Evolutionary conservation across 1,139 yeast genomes (phyloP).

Genomic region (Hemisphaericaspora xylofermentans): DNA sequence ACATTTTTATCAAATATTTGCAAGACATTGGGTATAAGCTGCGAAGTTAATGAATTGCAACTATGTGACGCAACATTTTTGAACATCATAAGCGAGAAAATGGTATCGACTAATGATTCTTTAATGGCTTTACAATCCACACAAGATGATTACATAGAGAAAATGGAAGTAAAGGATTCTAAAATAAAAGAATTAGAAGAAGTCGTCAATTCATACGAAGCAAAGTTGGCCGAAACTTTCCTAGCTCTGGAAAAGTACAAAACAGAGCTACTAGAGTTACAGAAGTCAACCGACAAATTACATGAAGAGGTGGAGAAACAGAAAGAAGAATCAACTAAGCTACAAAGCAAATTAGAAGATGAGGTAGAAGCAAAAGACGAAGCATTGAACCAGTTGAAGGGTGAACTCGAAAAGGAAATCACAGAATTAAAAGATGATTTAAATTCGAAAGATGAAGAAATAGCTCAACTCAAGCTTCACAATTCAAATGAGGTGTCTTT

Average conservation of each 20-base stretch:
- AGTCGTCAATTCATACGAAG: not conserved
- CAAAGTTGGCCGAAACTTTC: no score
- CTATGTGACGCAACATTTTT: not conserved
- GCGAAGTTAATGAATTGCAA: constrained; percentile 3
- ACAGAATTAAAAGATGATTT: no score
- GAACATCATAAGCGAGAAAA: not conserved
- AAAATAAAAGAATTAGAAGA: not conserved
- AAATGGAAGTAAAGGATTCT: not conserved
- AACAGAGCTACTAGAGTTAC: not conserved
- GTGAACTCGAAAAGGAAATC: no score
- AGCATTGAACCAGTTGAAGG: not conserved
- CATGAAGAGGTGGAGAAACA: not conserved
- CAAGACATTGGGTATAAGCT: not conserved
- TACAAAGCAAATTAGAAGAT: not conserved
- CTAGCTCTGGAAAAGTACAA: no score
- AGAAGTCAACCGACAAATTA: not conserved
- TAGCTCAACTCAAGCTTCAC: no score
- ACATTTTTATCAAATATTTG: not conserved
- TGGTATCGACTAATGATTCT: not conserved
- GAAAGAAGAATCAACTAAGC: not conserved
- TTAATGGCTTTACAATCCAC: not conserved
- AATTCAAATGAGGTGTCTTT: no score
- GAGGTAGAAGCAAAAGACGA: not conserved
- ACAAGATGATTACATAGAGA: not conserved
- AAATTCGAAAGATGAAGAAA: no score